Percentiles rank a stretch among this genome's conserved stretches.
Conservation (phyloP, 345 rosid species). For the Eucalyptus brandiana region DNA sequence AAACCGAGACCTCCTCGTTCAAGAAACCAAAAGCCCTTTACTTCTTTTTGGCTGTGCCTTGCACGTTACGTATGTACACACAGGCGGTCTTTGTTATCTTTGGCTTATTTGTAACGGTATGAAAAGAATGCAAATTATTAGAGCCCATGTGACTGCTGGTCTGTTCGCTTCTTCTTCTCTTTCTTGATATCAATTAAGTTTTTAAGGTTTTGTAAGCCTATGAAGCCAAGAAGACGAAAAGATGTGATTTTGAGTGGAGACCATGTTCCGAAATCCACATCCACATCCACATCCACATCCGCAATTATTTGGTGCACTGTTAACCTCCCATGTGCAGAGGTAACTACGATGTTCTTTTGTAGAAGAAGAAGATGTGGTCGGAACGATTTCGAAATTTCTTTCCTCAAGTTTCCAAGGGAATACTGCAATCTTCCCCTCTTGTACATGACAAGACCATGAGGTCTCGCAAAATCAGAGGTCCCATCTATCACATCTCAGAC, state of each 20-base stretch:
- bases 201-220: neutral
- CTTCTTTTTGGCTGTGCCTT: neutral
- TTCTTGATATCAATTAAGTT: neutral
- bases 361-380: neutral
- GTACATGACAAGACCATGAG: conserved; percentile 6
- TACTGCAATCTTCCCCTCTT: neutral
- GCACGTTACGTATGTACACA: neutral
- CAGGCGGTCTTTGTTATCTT: neutral
- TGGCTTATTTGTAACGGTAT: neutral
- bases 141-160: neutral
- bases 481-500: conserved; percentile 10
- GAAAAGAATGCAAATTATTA: neutral
- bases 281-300: neutral
- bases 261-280: neutral
- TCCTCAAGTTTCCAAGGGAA: neutral
- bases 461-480: conserved; percentile 3
- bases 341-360: neutral
- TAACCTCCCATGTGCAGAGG: neutral
- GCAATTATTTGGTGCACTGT: neutral
- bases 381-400: neutral
- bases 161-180: neutral
- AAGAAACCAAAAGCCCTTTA: neutral
- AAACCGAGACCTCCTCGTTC: neutral
- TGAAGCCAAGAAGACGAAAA: neutral
- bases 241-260: neutral